Conservation (phyloP, 2,329 filamentous ascomycete genomes). For the Tolypocladium cylindrosporum region DNA sequence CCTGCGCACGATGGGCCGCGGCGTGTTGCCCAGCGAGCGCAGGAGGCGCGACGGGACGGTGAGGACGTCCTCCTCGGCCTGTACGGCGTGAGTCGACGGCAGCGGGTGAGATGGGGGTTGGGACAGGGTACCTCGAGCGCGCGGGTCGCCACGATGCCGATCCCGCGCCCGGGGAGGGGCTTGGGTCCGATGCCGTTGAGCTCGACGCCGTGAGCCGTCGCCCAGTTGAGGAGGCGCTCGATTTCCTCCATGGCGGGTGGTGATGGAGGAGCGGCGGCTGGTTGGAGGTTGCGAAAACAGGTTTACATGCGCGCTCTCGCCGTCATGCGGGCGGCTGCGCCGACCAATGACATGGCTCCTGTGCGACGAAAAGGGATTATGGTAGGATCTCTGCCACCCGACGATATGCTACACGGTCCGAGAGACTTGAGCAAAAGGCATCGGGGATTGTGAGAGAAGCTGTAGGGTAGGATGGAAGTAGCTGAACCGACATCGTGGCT, state of each 20-base stretch:
- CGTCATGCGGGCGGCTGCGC: not conserved
- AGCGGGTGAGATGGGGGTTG: not conserved
- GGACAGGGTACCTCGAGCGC: conserved; percentile 46
- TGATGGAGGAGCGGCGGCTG: not conserved
- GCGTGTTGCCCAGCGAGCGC: conserved; percentile 52
- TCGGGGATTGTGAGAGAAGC: too few relatives aligned
- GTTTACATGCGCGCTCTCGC: not conserved
- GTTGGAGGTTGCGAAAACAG: not conserved
- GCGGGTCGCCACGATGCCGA: conserved; percentile 66
- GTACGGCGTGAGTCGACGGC: not conserved
- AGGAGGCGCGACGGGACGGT: conserved; percentile 55
- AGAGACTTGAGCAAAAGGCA: not conserved
- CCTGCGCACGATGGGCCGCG: conserved; percentile 37
- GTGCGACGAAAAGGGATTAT: not conserved
- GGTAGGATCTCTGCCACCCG: not conserved
- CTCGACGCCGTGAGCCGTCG: conserved; percentile 50
- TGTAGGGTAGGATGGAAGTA: too few relatives aligned
- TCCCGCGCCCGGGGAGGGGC: conserved; percentile 59
- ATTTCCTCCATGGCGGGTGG: conserved; percentile 9
- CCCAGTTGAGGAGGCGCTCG: conserved; percentile 58
- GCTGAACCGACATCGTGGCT: too few relatives aligned
- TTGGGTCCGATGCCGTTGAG: conserved; percentile 59
- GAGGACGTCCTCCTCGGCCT: conserved; percentile 46
- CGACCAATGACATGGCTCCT: not conserved
- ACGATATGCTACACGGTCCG: too few relatives aligned